phyloP scores from a whole-genome alignment of 129 eudicot species.

The Sambucus nigra region DNA sequence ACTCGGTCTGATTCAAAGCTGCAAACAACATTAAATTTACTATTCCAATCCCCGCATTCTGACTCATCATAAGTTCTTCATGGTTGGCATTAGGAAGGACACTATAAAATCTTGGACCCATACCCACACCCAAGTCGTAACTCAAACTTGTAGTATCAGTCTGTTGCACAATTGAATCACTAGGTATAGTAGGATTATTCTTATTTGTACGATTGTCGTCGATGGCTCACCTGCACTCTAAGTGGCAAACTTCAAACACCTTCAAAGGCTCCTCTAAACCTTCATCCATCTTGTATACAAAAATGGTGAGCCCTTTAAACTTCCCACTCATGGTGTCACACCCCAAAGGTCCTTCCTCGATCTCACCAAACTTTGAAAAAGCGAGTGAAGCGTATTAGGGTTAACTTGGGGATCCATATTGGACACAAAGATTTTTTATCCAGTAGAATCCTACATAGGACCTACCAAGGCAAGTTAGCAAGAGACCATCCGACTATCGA shows the following conservation, averaged over 20 bases:
- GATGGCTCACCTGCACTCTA: slow-evolving; percentile 51
- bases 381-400: slow-evolving; percentile 25
- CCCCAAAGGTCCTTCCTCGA: slow-evolving; percentile 83
- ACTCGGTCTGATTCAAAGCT: slow-evolving; percentile 35
- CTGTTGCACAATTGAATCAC: slow-evolving; percentile 15
- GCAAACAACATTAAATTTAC: slow-evolving; percentile 31
- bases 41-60: slow-evolving; percentile 29
- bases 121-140: slow-evolving; percentile 37
- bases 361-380: slow-evolving; percentile 62
- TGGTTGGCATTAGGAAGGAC: slow-evolving; percentile 29
- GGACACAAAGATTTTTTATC: slow-evolving; percentile 56
- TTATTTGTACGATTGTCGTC: slow-evolving; percentile 30
- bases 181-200: slow-evolving; percentile 13
- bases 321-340: slow-evolving; percentile 44
- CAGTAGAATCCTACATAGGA: slow-evolving; percentile 18
- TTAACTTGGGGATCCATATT: slow-evolving; percentile 58
- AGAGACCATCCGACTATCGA: slow-evolving; percentile 56
- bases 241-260: slow-evolving; percentile 52
- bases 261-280: slow-evolving; percentile 74
- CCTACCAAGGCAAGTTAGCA: slow-evolving; percentile 76
- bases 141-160: slow-evolving; percentile 20
- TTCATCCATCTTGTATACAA: slow-evolving; percentile 52
- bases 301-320: slow-evolving; percentile 59
- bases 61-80: slow-evolving; percentile 33
- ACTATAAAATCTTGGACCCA: slow-evolving; percentile 20